Conservation (phyloP, 176 grass and related monocot species). For the Urochloa ruziziensis region DNA sequence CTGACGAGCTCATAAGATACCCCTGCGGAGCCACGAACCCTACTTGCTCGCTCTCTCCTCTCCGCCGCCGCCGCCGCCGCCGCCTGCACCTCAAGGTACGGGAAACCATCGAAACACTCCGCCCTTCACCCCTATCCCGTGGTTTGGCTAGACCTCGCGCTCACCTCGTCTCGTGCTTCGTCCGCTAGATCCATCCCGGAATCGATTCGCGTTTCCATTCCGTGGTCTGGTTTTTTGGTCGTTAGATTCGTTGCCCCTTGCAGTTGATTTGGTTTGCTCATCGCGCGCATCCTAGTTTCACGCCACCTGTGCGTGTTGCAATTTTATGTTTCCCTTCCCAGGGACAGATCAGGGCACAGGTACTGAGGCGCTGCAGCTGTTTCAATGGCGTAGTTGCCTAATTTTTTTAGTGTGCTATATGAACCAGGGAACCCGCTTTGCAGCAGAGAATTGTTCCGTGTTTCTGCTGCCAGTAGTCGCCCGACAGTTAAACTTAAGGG, state of each 20-base stretch:
- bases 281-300: no score
- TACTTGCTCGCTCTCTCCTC: not conserved
- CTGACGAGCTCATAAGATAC: constrained; percentile 20
- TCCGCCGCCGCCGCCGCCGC: not conserved
- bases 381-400: not conserved
- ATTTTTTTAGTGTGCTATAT: constrained; percentile 18
- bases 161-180: not conserved
- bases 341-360: constrained; percentile 16
- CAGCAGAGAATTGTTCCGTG: not conserved
- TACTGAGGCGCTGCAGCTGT: constrained; percentile 28
- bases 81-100: not conserved
- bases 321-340: not conserved
- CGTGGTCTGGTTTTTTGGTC: not conserved
- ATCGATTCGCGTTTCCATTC: not conserved
- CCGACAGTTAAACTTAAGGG: not conserved
- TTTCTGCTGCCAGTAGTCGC: constrained; percentile 42
- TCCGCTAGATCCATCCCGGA: not conserved
- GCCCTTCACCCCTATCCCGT: not conserved
- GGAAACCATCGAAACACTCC: not conserved
- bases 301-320: no score
- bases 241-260: not conserved
- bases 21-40: not conserved
- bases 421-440: constrained; percentile 41
- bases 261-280: not conserved
- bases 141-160: not conserved